Evolutionary conservation across 2,329 filamentous ascomycete genomes (phyloP), one percentile per base, ranked within the genome.

Genomic region (Colletotrichum orbiculare): DNA sequence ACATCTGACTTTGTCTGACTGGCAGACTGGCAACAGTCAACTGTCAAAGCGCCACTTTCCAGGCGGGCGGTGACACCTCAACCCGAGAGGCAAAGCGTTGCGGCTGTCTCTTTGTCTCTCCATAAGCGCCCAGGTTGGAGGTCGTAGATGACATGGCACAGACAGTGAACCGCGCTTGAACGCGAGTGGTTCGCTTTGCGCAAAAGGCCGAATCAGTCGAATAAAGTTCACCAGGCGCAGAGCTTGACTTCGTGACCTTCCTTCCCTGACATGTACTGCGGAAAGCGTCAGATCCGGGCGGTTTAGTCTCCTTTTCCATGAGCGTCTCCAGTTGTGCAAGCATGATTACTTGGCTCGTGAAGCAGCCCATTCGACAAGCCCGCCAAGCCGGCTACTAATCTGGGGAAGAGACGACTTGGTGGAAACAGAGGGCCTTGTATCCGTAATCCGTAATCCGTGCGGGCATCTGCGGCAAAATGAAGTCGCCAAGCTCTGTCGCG

Each of bases 101-200:
- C 54, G 37, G 25, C 52, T 53, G 58, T 66, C 59, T 25, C 25
- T 25, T 25, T 25, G 25, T 25, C 4, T 25, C 25, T 64, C 47
- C 49, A 34, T 54, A 64, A 41, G 48, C 53, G 64, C 64, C 54
- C 54, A 42, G 59, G 43, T 64, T 35, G 45, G 49, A 45, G 47
- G 11, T 49, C 41, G 47, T 43, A 17, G 50, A 50, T 52, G 39
- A 33, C 57, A 49, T 34, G 59, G 13, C 39, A 55, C 57, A 13
- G 54, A 58, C 47, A n/a, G 15, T 25, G 25, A 25, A 4, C 25
- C 25, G 25, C 25, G 25, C 25, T 25, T 25, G 25, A 25, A 25
- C 25, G 25, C 25, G 25, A 25, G 25, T 25, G 25, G 25, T 25
- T 25, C 25, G 25, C 25, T 25, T 25, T 25, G 4, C 25, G 25